Base-by-base conservation (phyloP, 2,329 filamentous ascomycete species). In the Arthrinium phaeospermum region DNA sequence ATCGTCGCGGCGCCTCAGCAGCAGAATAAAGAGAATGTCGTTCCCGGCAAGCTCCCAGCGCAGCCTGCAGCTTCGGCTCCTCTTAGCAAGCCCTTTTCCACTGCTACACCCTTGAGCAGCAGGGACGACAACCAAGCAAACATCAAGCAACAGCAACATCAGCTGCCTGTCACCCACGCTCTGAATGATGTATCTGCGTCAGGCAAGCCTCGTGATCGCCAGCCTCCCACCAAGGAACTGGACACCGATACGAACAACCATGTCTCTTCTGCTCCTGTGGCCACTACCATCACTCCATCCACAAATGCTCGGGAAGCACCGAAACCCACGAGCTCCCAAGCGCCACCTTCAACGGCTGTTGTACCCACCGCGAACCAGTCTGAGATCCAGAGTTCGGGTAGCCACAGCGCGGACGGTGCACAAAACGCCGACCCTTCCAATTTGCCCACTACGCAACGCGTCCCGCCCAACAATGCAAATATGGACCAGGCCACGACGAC, bases 351-450 rank as follows among this genome's bases (percentile, higher is more conserved):
- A 71, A 74, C 74, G 30, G 73, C 75, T 71, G 75, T 79, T 68
- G 71, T 72, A 67, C 70, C 71, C 70, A 68, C 53, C 27, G 75
- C 76, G 69, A 73, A 76, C 57, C 72, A 74, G 68, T 70, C 71
- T 68, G 75, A 77, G 73, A 69, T 72, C 73, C 77, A 78, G 74
- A 75, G 75, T 70, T 71, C 80, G 79, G 79, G 77, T 81, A 78
- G 75, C 78, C 73, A 78, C 79, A 79, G 75, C 74, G 71, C 75
- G 57, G 64, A 70, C 69, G 73, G 74, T 72, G 70, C 74, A 73
- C 74, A 71, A 69, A 61, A 70, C 71, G 68, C 74, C 47, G 57
- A 71, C 67, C 61, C 75, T 72, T 68, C 71, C 68, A 51, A 64
- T 69, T 75, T 71, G 71, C 53, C 72, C 46, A 69, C 71, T 51